Percentiles rank a stretch among this genome's conserved stretches.
Conservation (phyloP, 2,329 filamentous ascomycete genomes). For the Colletotrichum chrysophilum region DNA sequence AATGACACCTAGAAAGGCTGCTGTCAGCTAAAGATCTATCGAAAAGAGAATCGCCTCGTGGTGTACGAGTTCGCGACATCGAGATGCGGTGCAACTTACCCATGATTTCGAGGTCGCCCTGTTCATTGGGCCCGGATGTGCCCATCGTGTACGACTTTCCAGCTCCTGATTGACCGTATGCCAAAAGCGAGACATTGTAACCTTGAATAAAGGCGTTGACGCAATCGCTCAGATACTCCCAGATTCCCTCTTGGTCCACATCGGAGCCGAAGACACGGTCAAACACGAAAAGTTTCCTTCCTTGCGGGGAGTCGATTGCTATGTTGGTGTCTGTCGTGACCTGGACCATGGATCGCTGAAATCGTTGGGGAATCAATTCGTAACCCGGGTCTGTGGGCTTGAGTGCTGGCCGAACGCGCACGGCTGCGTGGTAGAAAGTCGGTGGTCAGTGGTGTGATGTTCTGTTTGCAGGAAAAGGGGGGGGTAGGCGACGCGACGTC, state of each 20-base stretch:
- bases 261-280: conserved; percentile 91
- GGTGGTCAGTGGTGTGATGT: conserved; percentile 14
- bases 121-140: conserved; percentile 84
- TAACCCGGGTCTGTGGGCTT: conserved; percentile 85
- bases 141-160: conserved; percentile 99
- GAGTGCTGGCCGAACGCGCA: conserved; percentile 89
- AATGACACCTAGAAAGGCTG: conserved; percentile 76
- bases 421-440: conserved; percentile 61
- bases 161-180: conserved; percentile 96
- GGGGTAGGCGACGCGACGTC: background rate
- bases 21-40: background rate
- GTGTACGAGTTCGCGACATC: background rate
- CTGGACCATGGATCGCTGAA: conserved; percentile 91
- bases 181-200: conserved; percentile 97
- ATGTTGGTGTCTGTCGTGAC: conserved; percentile 85
- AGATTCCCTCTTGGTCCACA: conserved; percentile 84
- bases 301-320: conserved; percentile 88
- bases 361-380: conserved; percentile 94
- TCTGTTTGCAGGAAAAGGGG: background rate
- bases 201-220: conserved; percentile 90
- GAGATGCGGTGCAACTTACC: conserved; percentile 60
- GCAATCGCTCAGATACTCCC: conserved; percentile 92
- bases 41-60: background rate
- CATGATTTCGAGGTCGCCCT: conserved; percentile 74
- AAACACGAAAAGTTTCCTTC: conserved; percentile 94